Base-by-base conservation (phyloP, 768 basidiomycete species). In the Russula sp. region DNA sequence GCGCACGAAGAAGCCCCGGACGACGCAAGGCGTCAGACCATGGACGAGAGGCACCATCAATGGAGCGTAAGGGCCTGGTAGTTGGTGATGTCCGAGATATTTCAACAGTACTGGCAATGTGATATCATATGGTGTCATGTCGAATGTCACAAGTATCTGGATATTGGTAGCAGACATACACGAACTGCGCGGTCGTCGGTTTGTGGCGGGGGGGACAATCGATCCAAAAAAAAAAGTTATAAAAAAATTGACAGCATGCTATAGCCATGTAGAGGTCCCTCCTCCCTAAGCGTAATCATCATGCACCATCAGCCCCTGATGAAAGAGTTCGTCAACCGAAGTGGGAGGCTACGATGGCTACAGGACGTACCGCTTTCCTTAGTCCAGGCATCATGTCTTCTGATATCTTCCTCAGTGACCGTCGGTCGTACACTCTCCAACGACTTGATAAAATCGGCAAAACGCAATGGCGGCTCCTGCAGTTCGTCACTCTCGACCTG, bases 391-490 rank as follows among this genome's bases (percentile, higher is more conserved):
- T 90, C 86, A 69, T 94, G 90, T 64, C 79, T 80, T 76, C 81
- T 84, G 65, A 98, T 94, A 77, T 98, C 96, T 4, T 86, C 82
- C 62, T 86, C 85, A 3, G 87, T 89, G 22, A 98, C 96, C 0
- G 94, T 98, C 35, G 94, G 94, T 67, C 90, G 82, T 20, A 88
- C 89, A 53, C 79, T 85, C 57, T 83, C 80, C 57, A 98, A 75
- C 32, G 89, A 86, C 70, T 87, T 88, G 71, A 95, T 69, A 71
- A 98, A 98, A 72, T 97, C 94, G 10, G 47, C 11, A 27, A 11
- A 48, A 27, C 47, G 47, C 47, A 48, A 16, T 14, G 47, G 47
- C 9, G 47, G 47, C 22, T 48, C 47, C 22, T 48, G 47, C 47
- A 48, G 47, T 48, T 48, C 47, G 10, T 48, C 22, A 48, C 47